Conservation (phyloP, 306 rosid genomes). For the Comarum palustre region DNA sequence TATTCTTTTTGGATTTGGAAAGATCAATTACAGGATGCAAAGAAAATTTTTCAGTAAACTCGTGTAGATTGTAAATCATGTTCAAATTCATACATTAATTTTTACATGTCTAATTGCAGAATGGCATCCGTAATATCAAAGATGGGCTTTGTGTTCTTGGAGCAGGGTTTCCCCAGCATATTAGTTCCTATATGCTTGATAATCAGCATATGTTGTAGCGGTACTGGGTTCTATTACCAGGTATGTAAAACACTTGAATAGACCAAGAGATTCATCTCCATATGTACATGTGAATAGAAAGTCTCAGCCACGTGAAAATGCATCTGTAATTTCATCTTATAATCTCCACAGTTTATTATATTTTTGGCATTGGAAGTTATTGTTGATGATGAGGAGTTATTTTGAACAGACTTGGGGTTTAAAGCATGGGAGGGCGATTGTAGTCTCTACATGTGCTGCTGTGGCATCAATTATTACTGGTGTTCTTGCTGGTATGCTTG, state of each 20-base stretch:
- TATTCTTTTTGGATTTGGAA: neutral
- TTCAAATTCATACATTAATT: constrained; percentile 6
- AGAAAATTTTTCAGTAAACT: neutral
- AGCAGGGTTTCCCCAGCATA: constrained; percentile 78
- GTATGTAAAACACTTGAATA: constrained; percentile 32
- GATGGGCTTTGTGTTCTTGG: constrained; percentile 90
- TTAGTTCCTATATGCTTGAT: constrained; percentile 76
- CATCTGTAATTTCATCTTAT: neutral
- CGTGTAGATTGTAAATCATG: constrained; percentile 5
- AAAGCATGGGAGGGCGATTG: constrained; percentile 93
- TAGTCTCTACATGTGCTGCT: constrained; percentile 90
- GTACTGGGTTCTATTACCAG: constrained; percentile 89
- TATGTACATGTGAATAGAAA: neutral
- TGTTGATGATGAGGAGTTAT: neutral
- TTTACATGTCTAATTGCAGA: constrained; percentile 47
- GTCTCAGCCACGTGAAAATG: neutral
- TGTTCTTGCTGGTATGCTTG: constrained; percentile 96
- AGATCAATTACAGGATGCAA: neutral
- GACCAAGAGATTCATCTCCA: constrained; percentile 14
- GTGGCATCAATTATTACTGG: constrained; percentile 96
- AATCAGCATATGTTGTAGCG: constrained; percentile 71
- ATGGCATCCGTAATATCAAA: constrained; percentile 94
- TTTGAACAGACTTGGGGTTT: constrained; percentile 77
- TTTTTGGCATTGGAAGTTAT: neutral
- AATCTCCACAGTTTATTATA: neutral